Base-by-base conservation (phyloP, 306 rosid genomes). In the Abrus pulchellus region DNA sequence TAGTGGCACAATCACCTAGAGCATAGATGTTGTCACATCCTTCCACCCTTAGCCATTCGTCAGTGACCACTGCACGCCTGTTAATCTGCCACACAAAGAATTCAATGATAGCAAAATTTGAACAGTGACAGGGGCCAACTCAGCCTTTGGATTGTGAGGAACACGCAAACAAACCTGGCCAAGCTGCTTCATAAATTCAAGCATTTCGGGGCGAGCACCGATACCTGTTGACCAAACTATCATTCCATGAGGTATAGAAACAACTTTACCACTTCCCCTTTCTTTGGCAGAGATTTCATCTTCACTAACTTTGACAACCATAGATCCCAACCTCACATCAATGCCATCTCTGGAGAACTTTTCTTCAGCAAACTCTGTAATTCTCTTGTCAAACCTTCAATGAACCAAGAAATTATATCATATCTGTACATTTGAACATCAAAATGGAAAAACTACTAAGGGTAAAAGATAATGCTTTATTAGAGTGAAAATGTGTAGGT, bases 1-100 rank as follows among this genome's bases (percentile, higher is more conserved):
- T 67, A 36, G 99, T 93, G 36, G 99, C 99, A 60, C 99, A 93
- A 83, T 95, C 99, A 80, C 99, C 99, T 71, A 95, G 86, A 43
- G 99, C 97, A 82, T 93, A 95, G 78, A 95, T 72, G 63, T 86
- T 85, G 74, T 88, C 89, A 68, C 76, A 71, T 77, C 98, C 99
- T 82, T 95, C 99, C 52, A 95, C 92, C 83, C 99, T 93, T 61
- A 95, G 89, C 99, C 99, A 95, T 79, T 95, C 99, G 76, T 95
- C 99, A 50, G 99, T 95, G 10, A 92, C 92, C 43, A 95, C 76
- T 45, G 90, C 99, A 60, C 99, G 99, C 53, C 97, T 80, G 14
- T 85, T 93, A 68, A 84, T 83, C 98, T 94, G 89, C 77, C 11
- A 70, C 56, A 80, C 7, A 65, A 20, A 44, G n/a, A 43, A 66